Evolutionary conservation across 2,329 filamentous ascomycete genomes (phyloP).

Genomic region (Emericellopsis atlantica): DNA sequence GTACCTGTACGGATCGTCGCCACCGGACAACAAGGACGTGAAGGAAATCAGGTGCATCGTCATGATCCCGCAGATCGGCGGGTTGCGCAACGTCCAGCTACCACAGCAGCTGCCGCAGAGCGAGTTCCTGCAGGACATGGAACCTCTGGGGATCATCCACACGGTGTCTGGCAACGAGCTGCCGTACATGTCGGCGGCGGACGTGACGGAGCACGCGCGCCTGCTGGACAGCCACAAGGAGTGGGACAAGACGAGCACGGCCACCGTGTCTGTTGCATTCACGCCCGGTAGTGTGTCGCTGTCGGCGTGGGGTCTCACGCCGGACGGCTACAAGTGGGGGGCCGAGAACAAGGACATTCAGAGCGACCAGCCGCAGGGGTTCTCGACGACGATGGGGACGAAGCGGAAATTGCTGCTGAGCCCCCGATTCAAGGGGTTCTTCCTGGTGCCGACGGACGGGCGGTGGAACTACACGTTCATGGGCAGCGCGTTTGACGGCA

Average conservation of each 20-base stretch:
- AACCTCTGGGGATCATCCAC: constrained; percentile 90
- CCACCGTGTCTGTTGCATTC: constrained; percentile 92
- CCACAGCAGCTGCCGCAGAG: constrained; percentile 85
- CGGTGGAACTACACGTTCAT: constrained; percentile 99
- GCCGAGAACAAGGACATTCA: constrained; percentile 87
- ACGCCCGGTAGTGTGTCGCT: constrained; percentile 93
- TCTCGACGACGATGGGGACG: constrained; percentile 82
- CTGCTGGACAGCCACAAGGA: constrained; percentile 66
- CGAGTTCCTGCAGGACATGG: constrained; percentile 74
- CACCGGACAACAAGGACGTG: constrained; percentile 88
- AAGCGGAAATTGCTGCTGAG: constrained; percentile 90
- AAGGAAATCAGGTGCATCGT: constrained; percentile 96
- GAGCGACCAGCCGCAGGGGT: constrained; percentile 89
- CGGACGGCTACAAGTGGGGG: constrained; percentile 91
- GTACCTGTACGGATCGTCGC: constrained; percentile 86
- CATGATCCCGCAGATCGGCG: constrained; percentile 94
- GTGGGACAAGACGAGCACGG: constrained; percentile 68
- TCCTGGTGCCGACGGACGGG: constrained; percentile 81
- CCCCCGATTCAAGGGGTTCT: constrained; percentile 89
- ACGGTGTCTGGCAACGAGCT: constrained; percentile 91
- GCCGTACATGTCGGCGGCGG: constrained; percentile 88
- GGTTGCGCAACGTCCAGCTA: constrained; percentile 80
- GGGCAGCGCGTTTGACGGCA: constrained; percentile 72
- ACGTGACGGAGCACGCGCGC: constrained; percentile 88
- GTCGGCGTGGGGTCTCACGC: constrained; percentile 85